These are phyloP conservation scores for Saccharomyces hybrid DNA, from an alignment of 1,139 yeast genomes.

Conservation along the genomic window DNA sequence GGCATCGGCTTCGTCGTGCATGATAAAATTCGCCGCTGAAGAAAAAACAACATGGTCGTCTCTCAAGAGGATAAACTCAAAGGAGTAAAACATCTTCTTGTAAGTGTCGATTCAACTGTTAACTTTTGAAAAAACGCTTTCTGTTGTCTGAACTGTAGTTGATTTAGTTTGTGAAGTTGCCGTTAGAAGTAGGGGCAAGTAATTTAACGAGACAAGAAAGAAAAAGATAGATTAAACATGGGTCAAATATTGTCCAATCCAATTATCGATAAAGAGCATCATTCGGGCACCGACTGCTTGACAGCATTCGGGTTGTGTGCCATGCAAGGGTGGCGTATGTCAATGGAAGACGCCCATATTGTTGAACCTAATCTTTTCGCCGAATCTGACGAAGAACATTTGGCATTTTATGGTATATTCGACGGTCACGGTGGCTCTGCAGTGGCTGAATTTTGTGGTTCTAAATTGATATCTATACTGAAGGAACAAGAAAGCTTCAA, in stretches of 20 bases:
- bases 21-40: not conserved
- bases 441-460: conserved; percentile 85
- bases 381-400: conserved; percentile 34
- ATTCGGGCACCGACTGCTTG: conserved; percentile 56
- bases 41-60: not conserved
- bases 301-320: conserved; percentile 80
- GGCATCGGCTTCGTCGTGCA: not conserved
- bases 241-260: conserved; percentile 76
- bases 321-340: conserved; percentile 99
- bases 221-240: conserved; percentile 34
- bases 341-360: conserved; percentile 94
- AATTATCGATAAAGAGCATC: conserved; percentile 62
- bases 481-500: conserved; percentile 52
- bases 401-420: conserved; percentile 86
- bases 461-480: conserved; percentile 61
- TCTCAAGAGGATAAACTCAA: not conserved
- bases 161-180: not conserved
- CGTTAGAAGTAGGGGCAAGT: not conserved
- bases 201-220: not conserved
- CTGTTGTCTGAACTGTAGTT: not conserved
- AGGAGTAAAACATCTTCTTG: not conserved
- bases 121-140: conserved; percentile 7
- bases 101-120: not conserved
- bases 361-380: conserved; percentile 40
- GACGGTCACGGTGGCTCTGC: conserved; percentile 97